phyloP scores from a whole-genome alignment of 768 basidiomycete species.

The Leucosporidium creatinivorum region DNA sequence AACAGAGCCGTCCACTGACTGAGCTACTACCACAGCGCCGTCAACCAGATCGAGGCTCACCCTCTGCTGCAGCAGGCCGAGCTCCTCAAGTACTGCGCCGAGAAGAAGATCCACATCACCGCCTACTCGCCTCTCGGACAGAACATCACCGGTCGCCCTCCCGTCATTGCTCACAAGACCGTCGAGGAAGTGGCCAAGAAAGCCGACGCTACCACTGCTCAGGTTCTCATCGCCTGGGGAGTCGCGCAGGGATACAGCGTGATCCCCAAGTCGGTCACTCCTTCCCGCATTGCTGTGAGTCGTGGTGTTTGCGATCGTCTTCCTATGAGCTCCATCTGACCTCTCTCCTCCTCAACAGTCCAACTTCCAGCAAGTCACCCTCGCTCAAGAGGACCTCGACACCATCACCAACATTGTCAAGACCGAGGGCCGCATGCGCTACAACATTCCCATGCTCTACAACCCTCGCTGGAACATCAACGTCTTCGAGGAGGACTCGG shows the following conservation, averaged over 20 bases:
- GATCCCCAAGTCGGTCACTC: conserved; percentile 69
- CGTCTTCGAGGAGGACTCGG: conserved; percentile 59
- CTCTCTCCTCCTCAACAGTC: too few species aligned
- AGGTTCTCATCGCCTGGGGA: conserved; percentile 78
- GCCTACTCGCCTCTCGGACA: conserved; percentile 69
- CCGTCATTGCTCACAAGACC: neutral
- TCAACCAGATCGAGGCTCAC: conserved; percentile 53
- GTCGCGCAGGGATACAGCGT: conserved; percentile 65
- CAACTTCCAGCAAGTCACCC: conserved; percentile 48
- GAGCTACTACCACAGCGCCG: conserved; percentile 39
- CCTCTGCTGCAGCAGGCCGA: conserved; percentile 48
- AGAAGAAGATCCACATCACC: conserved; percentile 56
- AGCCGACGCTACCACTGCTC: conserved; percentile 58
- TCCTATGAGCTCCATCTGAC: neutral
- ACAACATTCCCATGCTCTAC: conserved; percentile 50
- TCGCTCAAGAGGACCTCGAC: conserved; percentile 55
- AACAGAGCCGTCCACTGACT: conserved; percentile 39
- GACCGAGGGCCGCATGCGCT: conserved; percentile 52
- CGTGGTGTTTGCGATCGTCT: conserved; percentile 12
- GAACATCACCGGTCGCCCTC: conserved; percentile 48
- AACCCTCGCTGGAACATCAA: conserved; percentile 62
- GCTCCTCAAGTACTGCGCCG: conserved; percentile 52
- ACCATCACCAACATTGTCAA: conserved; percentile 58
- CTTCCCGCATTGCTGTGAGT: conserved; percentile 58
- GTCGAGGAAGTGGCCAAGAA: conserved; percentile 38